Evolutionary conservation across 306 rosid species (phyloP).

Genomic region (Cicer chorassanicum): DNA sequence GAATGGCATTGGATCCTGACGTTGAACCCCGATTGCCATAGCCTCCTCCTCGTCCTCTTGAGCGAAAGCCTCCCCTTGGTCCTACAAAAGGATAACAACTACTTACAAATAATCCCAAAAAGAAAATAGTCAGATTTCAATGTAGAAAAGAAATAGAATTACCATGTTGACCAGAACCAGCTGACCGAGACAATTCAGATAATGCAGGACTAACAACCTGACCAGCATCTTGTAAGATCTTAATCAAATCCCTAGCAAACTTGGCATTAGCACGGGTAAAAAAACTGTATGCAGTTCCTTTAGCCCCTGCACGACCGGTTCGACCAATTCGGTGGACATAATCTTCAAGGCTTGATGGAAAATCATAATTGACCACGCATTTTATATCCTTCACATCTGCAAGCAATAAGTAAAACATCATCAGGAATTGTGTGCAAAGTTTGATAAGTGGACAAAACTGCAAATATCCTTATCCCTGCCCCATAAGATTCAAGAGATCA

Average conservation of each 20-base stretch:
- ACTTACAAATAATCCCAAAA: constrained; percentile 19
- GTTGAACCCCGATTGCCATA: constrained; percentile 62
- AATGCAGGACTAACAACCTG: constrained; percentile 74
- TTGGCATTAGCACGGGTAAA: constrained; percentile 81
- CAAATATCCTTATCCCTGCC: constrained; percentile 92
- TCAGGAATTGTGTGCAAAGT: constrained; percentile 17
- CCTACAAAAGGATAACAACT: constrained; percentile 49
- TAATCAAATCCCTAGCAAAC: constrained; percentile 72
- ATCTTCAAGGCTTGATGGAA: constrained; percentile 94
- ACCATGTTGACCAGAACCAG: constrained; percentile 72
- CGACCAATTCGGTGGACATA: constrained; percentile 96
- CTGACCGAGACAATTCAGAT: constrained; percentile 62
- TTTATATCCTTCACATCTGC: constrained; percentile 99
- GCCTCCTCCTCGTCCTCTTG: constrained; percentile 79
- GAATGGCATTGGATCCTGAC: constrained; percentile 80
- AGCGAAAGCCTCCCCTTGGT: constrained; percentile 69
- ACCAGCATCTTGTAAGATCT: constrained; percentile 86
- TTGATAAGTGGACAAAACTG: constrained; percentile 63
- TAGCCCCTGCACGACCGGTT: constrained; percentile 98
- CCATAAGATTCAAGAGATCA: constrained; percentile 70
- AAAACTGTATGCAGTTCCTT: constrained; percentile 85
- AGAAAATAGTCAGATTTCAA: not conserved
- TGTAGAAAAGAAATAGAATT: constrained; percentile 26
- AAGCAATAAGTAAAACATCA: constrained; percentile 47
- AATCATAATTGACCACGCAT: constrained; percentile 92